Base-by-base conservation (phyloP, 495 filamentous ascomycete genomes). In the Hamigera avellanea region DNA sequence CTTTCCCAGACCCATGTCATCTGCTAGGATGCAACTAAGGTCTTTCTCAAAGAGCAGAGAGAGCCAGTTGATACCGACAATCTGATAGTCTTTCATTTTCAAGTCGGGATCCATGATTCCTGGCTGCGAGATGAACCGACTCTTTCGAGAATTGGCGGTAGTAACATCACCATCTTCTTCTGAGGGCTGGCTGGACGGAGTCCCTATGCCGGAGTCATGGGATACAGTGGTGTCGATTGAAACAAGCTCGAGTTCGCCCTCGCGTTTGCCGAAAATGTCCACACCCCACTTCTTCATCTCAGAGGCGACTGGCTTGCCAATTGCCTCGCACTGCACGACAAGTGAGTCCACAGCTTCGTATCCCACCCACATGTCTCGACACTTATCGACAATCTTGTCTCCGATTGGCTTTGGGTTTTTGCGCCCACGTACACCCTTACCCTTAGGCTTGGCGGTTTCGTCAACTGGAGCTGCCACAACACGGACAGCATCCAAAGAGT, bases 1-100 rank as follows among this genome's bases (percentile, higher is more conserved):
- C 65, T 98, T 98, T 8, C 91, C 91, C 7, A 96, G 70, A 29
- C 91, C 91, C 91, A 98, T 98, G 45, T 98, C 91, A 53, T 98
- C 91, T 0, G 91, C 93, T 12, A 98, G 65, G 42, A 98, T 96
- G 31, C 87, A 82, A 38, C 82, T 86, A 37, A 89, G 62, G 15
- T 77, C 67, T 27, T 83, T 77, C 31, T 80, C 60, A 45, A 83
- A 94, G 21, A 96, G 66, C 15, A 95, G 57, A 31, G 73, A 70
- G 32, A 96, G 64, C 93, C 93, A 98, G 48, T 96, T 98, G 19
- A 98, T 70, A 14, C 91, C 91, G 17, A 94, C 85, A 28, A 96
- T 54, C 53, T 98, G 91, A 45, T 95, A 96, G 30, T 89, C 76
- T 52, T 95, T 95, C 56, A 98, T 70, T 12, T 67, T 56, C 33